A percentile compares a stretch with the other conserved stretches of the same genome.
phyloP scores from a whole-genome alignment of 345 rosid genomes.

The Boechera stricta region DNA sequence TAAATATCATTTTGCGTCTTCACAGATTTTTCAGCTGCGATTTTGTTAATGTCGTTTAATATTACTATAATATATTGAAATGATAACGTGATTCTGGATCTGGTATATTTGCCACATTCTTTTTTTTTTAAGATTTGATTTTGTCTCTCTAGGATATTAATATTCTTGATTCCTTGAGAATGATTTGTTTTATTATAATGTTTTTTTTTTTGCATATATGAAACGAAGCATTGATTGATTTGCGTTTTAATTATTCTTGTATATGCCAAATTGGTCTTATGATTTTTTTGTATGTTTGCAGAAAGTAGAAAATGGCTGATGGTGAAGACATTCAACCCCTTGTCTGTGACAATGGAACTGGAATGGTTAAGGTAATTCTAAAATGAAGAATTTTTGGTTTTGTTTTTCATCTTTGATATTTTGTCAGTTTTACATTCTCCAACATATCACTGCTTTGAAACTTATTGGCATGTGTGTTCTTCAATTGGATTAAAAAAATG shows the following conservation, averaged over 20 bases:
- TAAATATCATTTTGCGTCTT: not conserved
- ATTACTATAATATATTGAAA: conserved; percentile 10
- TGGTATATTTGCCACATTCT: conserved; percentile 25
- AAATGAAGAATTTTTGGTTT: not conserved
- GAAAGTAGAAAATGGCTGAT: conserved; percentile 41
- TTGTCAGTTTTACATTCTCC: too few species aligned
- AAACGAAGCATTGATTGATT: conserved; percentile 6
- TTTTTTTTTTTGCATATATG: not conserved
- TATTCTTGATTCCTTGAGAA: not conserved
- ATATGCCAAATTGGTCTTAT: conserved; percentile 15
- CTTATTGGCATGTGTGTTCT: too few species aligned
- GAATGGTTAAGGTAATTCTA: conserved; percentile 76
- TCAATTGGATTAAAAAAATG: not conserved
- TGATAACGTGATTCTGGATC: conserved; percentile 28
- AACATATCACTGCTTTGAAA: too few species aligned
- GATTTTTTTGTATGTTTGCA: not conserved
- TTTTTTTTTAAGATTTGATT: not conserved
- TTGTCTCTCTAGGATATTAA: not conserved
- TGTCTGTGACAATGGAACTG: conserved; percentile 83
- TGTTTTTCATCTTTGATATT: not conserved
- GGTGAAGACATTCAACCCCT: conserved; percentile 43
- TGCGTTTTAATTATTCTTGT: conserved; percentile 12
- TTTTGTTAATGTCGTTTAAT: not conserved
- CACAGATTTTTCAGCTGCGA: not conserved
- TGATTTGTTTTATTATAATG: not conserved